Evolutionary conservation across 2,329 filamentous ascomycete species (phyloP).

Genomic region (Nemania sp.): DNA sequence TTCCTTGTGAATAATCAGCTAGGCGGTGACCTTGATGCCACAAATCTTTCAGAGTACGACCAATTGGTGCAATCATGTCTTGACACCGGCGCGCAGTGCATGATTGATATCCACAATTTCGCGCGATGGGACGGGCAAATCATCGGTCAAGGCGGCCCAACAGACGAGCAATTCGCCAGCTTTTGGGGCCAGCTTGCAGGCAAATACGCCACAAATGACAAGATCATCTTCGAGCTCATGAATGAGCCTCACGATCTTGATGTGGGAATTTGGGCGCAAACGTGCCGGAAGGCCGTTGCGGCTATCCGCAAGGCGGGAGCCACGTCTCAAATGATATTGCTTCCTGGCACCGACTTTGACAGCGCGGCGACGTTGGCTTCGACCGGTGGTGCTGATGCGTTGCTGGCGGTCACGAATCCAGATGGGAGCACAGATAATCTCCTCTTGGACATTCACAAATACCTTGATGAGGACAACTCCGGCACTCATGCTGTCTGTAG

Average conservation of each 20-base stretch:
- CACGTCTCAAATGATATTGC: slow-evolving; percentile 63
- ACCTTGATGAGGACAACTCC: slow-evolving; percentile 60
- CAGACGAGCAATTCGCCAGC: slow-evolving; percentile 58
- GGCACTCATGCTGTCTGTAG: slow-evolving; percentile 57
- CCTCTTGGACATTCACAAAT: slow-evolving; percentile 64
- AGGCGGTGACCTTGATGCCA: slow-evolving; percentile 52
- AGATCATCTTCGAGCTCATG: slow-evolving; percentile 68
- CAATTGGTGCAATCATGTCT: slow-evolving; percentile 60
- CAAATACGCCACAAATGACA: slow-evolving; percentile 58
- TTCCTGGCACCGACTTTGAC: slow-evolving; percentile 65
- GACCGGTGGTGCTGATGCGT: slow-evolving; percentile 53
- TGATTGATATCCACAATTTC: slow-evolving; percentile 63
- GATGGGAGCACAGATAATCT: slow-evolving; percentile 60
- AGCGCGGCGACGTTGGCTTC: slow-evolving; percentile 53
- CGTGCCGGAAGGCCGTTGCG: slow-evolving; percentile 64
- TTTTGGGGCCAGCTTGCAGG: slow-evolving; percentile 62
- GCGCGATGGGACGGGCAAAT: slow-evolving; percentile 64
- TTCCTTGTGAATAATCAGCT: slow-evolving; percentile 57
- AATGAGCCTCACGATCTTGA: slow-evolving; percentile 69
- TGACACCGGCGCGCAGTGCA: slow-evolving; percentile 58
- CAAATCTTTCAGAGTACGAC: slow-evolving; percentile 56
- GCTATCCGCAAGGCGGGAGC: slow-evolving; percentile 68
- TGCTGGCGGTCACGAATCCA: slow-evolving; percentile 59
- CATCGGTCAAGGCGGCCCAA: slow-evolving; percentile 67
- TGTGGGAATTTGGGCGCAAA: slow-evolving; percentile 59